A percentile compares a stretch with the other conserved stretches of the same genome.
phyloP scores from a whole-genome alignment of 2,329 filamentous ascomycete species.

The Hirsutella rhossiliensis region DNA sequence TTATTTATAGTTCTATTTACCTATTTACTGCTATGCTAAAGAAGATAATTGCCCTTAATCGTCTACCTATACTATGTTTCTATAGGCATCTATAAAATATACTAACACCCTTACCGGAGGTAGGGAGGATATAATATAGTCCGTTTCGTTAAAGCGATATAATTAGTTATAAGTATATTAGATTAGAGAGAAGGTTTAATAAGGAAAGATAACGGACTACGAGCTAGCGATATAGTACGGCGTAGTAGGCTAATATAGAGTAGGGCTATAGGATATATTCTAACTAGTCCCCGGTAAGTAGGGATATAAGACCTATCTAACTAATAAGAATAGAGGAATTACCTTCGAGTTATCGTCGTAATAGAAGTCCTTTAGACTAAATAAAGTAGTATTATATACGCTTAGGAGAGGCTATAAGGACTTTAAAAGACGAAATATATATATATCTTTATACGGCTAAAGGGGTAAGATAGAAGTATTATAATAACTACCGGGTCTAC shows the following conservation, averaged over 20 bases:
- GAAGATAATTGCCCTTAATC: background rate
- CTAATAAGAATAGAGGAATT: too few species aligned
- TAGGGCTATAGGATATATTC: too few species aligned
- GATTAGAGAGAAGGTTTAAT: too few species aligned
- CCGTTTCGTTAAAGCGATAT: background rate
- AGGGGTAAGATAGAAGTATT: background rate
- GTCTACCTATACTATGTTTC: background rate
- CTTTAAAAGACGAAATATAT: background rate
- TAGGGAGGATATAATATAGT: too few species aligned
- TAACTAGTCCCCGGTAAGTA: too few species aligned
- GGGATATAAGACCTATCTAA: too few species aligned
- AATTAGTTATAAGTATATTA: too few species aligned
- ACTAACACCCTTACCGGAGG: background rate
- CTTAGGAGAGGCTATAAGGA: background rate
- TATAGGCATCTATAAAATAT: background rate
- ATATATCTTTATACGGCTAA: background rate
- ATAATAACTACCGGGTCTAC: background rate
- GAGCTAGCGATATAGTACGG: too few species aligned
- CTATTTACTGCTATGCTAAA: background rate
- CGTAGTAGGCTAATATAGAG: too few species aligned
- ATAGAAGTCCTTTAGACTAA: too few species aligned
- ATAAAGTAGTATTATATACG: background rate
- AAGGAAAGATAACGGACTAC: too few species aligned
- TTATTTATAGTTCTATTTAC: background rate
- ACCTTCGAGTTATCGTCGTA: too few species aligned